Evolutionary conservation across 2,329 filamentous ascomycete genomes (phyloP), one percentile per base, ranked within the genome.

Genomic region (Trichoderma semiorbis): DNA sequence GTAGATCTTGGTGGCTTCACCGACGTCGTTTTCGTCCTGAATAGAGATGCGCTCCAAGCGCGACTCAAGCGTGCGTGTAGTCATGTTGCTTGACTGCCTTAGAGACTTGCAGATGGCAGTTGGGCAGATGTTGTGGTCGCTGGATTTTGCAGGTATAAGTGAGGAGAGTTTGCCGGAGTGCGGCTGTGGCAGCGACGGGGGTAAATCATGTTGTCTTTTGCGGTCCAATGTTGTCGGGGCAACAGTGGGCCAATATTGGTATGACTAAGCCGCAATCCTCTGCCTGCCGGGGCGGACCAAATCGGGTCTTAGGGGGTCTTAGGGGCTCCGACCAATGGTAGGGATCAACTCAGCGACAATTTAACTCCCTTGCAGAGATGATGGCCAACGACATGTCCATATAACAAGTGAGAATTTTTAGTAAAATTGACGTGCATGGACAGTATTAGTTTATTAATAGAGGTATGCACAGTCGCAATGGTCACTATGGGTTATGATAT

Each of bases 41-140:
- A 98, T 93, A 24, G 93, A 92, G 84, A 98, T 89, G 82, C 91
- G 91, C 89, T 97, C 94, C 79, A 98, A 93, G 77, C 93, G 93
- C 83, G 92, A 86, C 84, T 98, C 95, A 61, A 98, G 86, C 66
- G 89, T 90, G 76, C 93, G 89, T 72, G 92, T 89, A 75, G 95
- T 89, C 92, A 95, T 90, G 73, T 58, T 72, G 57, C 21, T 70
- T 26, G 34, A 12, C 43, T 69, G 34, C 36, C 39, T 32, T 28
- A 12, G 28, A 53, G 57, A 53, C 39, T 36, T 21, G 67, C 28
- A 18, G 30, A 58, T 32, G 24, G 43, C 55, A 61, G 24, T 61
- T 67, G 18, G 55, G 39, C 64, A 47, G 34, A 50, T 50, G 6
- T 62, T n/a, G 12, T 50, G 18, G 67, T 53, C 57, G 34, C 58